These are phyloP conservation scores for Suhomyces bribrorum DNA, from an alignment of 1,139 yeast genomes.

Conservation along the genomic window DNA sequence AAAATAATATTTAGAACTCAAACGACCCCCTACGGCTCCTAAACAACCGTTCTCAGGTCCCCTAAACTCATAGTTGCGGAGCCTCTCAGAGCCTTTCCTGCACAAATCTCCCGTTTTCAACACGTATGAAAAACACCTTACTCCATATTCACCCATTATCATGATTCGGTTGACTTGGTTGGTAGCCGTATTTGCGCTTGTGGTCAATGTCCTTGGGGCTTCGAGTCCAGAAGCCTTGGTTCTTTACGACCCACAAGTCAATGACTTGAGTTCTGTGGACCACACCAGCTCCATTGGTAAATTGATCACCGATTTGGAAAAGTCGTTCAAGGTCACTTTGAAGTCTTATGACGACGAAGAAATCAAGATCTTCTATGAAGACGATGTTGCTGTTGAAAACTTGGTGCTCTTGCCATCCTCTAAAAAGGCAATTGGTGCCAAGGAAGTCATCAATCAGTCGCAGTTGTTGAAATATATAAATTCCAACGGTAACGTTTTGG, in stretches of 20 bases:
- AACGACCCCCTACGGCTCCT: too few species aligned
- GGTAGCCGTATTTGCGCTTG: constrained; percentile 7
- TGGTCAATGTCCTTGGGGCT: constrained; percentile 6
- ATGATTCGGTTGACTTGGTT: constrained; percentile 13
- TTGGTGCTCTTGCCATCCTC: constrained; percentile 42
- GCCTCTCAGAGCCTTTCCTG: background rate
- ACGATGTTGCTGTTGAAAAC: constrained; percentile 31
- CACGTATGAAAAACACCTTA: constrained; percentile 6
- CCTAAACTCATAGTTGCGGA: background rate
- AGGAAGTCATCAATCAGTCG: constrained; percentile 34
- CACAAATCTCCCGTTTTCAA: constrained; percentile 6
- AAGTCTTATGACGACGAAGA: constrained; percentile 31
- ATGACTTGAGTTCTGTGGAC: constrained; percentile 23
- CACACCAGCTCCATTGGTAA: constrained; percentile 22
- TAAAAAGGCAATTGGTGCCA: constrained; percentile 36
- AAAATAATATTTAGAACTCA: too few species aligned
- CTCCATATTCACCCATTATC: constrained; percentile 2
- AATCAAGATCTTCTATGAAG: constrained; percentile 26
- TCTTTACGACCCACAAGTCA: constrained; percentile 32
- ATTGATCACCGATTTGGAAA: constrained; percentile 26
- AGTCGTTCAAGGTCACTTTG: constrained; percentile 25
- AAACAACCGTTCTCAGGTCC: background rate
- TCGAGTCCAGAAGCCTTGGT: constrained; percentile 21
- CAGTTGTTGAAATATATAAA: constrained; percentile 51
- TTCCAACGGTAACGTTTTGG: constrained; percentile 72